A percentile compares a stretch with the other conserved stretches of the same genome.
phyloP scores from a whole-genome alignment of 1,284 basidiomycete species.

The Xerocomus amazonicus region DNA sequence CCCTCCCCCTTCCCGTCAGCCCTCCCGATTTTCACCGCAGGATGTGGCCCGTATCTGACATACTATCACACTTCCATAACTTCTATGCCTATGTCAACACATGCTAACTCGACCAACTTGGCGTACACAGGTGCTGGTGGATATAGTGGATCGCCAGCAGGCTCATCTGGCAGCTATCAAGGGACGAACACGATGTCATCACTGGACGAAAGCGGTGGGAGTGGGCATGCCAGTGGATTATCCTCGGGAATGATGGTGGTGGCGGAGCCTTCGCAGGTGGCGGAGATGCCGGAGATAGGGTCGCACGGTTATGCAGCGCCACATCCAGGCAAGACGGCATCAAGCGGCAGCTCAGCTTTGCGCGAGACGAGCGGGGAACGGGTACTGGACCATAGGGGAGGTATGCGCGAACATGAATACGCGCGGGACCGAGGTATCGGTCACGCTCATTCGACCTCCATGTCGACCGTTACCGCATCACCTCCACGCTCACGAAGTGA shows the following conservation, averaged over 20 bases:
- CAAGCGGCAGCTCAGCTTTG: background rate
- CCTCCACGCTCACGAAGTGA: slow-evolving; percentile 11
- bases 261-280: slow-evolving; percentile 13
- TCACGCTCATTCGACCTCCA: slow-evolving; percentile 24
- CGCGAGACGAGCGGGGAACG: slow-evolving; percentile 5
- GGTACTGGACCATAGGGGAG: background rate
- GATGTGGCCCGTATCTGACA: background rate
- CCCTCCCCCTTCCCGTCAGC: background rate
- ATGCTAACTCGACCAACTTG: slow-evolving; percentile 13
- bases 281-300: slow-evolving; percentile 2
- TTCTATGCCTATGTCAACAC: background rate
- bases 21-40: background rate
- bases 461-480: slow-evolving; percentile 28
- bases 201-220: slow-evolving; percentile 13
- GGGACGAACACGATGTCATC: slow-evolving; percentile 21
- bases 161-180: slow-evolving; percentile 20
- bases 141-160: slow-evolving; percentile 20
- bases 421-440: background rate
- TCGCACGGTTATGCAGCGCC: background rate
- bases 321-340: background rate
- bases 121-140: slow-evolving; percentile 13
- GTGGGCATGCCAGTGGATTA: slow-evolving; percentile 12
- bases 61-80: background rate
- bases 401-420: background rate
- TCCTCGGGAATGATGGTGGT: slow-evolving; percentile 18